Evolutionary conservation across 2,329 filamentous ascomycete genomes (phyloP).

Genomic region (Ceratocystis alfenasii): DNA sequence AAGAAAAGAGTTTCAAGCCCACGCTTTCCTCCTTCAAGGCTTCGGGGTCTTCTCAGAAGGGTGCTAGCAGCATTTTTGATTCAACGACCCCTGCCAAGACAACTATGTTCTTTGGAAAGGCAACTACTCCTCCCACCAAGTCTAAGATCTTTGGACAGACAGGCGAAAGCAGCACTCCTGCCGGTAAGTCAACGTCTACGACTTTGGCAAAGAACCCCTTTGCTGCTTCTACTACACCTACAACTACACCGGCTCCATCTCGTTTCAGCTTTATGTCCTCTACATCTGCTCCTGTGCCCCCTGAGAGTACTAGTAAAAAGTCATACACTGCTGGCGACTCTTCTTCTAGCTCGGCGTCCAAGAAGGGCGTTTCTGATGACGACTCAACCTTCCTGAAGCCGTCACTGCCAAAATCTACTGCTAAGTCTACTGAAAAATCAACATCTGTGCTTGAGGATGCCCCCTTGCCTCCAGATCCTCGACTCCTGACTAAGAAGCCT

Average conservation of each 20-base stretch:
- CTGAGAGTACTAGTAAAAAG: constrained; percentile 44
- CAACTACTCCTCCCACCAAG: constrained; percentile 11
- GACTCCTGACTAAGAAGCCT: constrained; percentile 29
- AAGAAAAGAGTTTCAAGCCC: constrained; percentile 11
- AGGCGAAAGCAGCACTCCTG: not conserved
- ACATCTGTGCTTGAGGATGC: constrained; percentile 27
- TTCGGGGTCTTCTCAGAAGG: not conserved
- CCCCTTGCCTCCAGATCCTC: constrained; percentile 36
- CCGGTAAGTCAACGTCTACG: not conserved
- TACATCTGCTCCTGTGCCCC: constrained; percentile 36
- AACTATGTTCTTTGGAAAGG: constrained; percentile 11
- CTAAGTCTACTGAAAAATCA: constrained; percentile 22
- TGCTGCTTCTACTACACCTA: constrained; percentile 37
- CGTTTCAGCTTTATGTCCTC: constrained; percentile 34
- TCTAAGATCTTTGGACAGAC: constrained; percentile 6
- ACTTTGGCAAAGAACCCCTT: constrained; percentile 14
- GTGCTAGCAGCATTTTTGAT: constrained; percentile 12
- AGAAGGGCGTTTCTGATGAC: constrained; percentile 20
- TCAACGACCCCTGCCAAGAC: constrained; percentile 16
- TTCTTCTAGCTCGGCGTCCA: constrained; percentile 33
- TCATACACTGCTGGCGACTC: constrained; percentile 39
- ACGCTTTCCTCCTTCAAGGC: constrained; percentile 2
- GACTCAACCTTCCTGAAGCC: constrained; percentile 18
- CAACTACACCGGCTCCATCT: constrained; percentile 39
- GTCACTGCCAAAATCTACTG: constrained; percentile 10